Percentiles rank a stretch among this genome's conserved stretches.
These are phyloP conservation scores for Vanrija humicola DNA, from an alignment of 1,284 basidiomycete genomes.

Conservation along the genomic window DNA sequence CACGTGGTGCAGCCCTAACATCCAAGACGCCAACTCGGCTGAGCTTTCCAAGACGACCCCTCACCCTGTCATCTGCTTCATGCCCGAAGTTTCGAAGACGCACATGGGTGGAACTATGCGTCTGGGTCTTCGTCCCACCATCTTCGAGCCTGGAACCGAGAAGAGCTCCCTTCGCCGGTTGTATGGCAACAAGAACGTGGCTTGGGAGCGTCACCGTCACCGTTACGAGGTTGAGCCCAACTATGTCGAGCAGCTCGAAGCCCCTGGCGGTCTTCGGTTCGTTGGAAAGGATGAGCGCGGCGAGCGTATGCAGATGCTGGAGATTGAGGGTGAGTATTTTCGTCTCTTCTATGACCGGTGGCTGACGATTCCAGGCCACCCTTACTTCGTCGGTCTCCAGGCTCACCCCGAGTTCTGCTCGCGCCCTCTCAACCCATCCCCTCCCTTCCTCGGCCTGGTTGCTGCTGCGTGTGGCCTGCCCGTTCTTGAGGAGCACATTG, in stretches of 20 bases:
- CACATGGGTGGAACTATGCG: constrained; percentile 99
- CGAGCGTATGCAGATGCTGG: constrained; percentile 95
- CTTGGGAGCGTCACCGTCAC: constrained; percentile 97
- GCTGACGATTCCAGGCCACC: constrained; percentile 64
- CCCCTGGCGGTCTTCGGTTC: constrained; percentile 69
- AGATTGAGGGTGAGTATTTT: constrained; percentile 63
- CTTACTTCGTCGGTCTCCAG: constrained; percentile 91
- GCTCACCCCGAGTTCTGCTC: constrained; percentile 99
- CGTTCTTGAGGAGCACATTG: constrained; percentile 72
- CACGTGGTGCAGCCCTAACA: background rate
- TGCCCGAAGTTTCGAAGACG: constrained; percentile 97
- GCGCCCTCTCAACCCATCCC: constrained; percentile 95
- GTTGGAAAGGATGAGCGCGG: constrained; percentile 92
- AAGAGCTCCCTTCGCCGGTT: constrained; percentile 71
- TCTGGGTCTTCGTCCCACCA: constrained; percentile 86
- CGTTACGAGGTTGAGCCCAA: constrained; percentile 95
- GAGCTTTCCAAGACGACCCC: constrained; percentile 65
- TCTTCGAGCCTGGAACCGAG: constrained; percentile 64
- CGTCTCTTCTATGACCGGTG: background rate
- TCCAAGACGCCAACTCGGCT: constrained; percentile 77
- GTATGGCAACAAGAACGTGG: constrained; percentile 77
- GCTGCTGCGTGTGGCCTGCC: constrained; percentile 68
- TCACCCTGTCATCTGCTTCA: constrained; percentile 86
- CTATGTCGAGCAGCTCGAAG: constrained; percentile 70
- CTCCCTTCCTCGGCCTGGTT: constrained; percentile 94